Conservation (phyloP, 345 rosid species). For the Nasturtium officinale region DNA sequence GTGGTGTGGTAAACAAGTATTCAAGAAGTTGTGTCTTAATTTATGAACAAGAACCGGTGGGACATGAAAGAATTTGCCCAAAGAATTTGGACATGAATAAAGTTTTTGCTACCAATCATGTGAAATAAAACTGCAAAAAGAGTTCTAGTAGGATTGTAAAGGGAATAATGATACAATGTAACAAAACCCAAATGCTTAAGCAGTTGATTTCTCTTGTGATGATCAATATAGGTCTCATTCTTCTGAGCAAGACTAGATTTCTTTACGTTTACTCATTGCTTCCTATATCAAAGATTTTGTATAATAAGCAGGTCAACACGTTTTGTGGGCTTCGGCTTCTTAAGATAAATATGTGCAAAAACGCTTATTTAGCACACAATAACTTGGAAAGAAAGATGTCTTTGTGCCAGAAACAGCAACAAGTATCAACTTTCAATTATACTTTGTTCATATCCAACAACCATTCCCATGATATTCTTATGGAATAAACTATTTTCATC, state of each 20-base stretch:
- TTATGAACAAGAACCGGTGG: slow-evolving; percentile 37
- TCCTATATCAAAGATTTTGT: background rate
- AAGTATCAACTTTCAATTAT: background rate
- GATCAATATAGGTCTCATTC: background rate
- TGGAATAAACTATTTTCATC: slow-evolving; percentile 6
- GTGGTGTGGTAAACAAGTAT: slow-evolving; percentile 5
- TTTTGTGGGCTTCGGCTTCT: background rate
- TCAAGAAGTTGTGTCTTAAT: slow-evolving; percentile 16
- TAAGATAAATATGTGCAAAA: background rate
- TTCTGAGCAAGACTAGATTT: background rate
- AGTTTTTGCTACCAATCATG: slow-evolving; percentile 6
- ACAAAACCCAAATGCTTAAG: slow-evolving; percentile 2
- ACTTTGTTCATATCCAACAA: background rate
- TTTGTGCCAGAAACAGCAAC: background rate
- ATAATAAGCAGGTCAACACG: background rate
- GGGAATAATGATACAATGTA: background rate
- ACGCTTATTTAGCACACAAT: background rate
- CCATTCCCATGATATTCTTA: background rate
- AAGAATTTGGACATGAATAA: no score
- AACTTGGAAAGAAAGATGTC: background rate
- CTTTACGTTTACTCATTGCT: background rate
- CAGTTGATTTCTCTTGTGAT: background rate
- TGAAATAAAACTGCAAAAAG: background rate
- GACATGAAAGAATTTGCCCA: slow-evolving; percentile 34
- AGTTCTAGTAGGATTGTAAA: background rate